These are phyloP conservation scores for Saccharomyces kudriavzevii DNA, from an alignment of 805 yeast genomes.

Conservation along the genomic window DNA sequence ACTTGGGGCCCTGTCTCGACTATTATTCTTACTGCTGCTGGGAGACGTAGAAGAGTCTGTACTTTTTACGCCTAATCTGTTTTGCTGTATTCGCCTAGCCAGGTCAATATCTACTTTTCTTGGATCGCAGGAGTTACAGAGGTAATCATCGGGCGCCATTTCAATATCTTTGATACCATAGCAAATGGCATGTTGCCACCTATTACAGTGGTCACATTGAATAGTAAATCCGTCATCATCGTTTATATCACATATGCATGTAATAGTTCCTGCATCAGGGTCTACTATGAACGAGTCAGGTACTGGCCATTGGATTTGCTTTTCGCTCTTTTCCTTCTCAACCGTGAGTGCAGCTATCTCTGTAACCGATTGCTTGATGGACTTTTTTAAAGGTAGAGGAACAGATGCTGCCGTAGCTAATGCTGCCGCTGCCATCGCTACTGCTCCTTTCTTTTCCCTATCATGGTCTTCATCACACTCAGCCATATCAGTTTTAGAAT, in stretches of 20 bases:
- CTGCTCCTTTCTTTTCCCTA: slow-evolving; percentile 42
- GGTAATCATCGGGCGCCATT: slow-evolving; percentile 74
- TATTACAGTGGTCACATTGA: slow-evolving; percentile 85
- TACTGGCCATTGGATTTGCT: slow-evolving; percentile 17
- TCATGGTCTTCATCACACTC: not conserved
- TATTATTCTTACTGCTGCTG: not conserved
- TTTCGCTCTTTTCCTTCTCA: slow-evolving; percentile 5
- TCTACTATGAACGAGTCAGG: slow-evolving; percentile 52
- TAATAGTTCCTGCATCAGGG: slow-evolving; percentile 77
- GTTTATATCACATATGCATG: slow-evolving; percentile 79
- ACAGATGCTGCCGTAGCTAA: slow-evolving; percentile 73
- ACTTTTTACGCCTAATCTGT: slow-evolving; percentile 6
- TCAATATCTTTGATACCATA: slow-evolving; percentile 65
- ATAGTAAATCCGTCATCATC: slow-evolving; percentile 92
- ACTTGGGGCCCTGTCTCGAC: not conserved
- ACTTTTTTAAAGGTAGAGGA: slow-evolving; percentile 48
- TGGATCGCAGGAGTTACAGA: slow-evolving; percentile 70
- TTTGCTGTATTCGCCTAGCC: slow-evolving; percentile 37
- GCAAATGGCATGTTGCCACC: slow-evolving; percentile 95
- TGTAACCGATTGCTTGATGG: not conserved
- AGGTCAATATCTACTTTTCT: slow-evolving; percentile 36
- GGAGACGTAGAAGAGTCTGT: not conserved
- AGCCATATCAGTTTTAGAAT: slow-evolving; percentile 13
- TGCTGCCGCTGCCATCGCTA: slow-evolving; percentile 64
- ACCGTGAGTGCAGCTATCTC: not conserved